phyloP scores from a whole-genome alignment of 176 grass and related monocot genomes.

The Saccharum spontaneum region DNA sequence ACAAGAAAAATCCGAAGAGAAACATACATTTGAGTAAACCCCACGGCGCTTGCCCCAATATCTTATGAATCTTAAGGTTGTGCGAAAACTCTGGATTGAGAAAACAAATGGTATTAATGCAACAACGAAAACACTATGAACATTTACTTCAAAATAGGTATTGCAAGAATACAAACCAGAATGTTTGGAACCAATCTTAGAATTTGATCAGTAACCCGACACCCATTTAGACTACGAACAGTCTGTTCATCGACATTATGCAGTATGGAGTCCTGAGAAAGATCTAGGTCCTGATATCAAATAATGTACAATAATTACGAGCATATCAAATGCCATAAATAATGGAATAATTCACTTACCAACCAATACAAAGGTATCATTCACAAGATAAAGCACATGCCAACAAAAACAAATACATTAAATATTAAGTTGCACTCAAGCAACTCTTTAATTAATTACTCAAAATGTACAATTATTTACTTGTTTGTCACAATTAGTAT shows the following conservation, averaged over 20 bases:
- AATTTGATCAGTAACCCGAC: conserved; percentile 92
- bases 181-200: conserved; percentile 83
- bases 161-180: conserved; percentile 40
- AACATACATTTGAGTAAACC: conserved; percentile 91
- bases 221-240: conserved; percentile 89
- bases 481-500: conserved; percentile 15
- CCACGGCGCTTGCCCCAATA: conserved; percentile 84
- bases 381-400: conserved; percentile 9
- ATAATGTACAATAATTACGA: conserved; percentile 21
- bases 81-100: conserved; percentile 70
- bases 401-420: conserved; percentile 15
- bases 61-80: conserved; percentile 90
- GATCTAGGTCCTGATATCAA: conserved; percentile 71
- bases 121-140: background rate
- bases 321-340: conserved; percentile 1
- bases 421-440: background rate
- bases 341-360: conserved; percentile 19
- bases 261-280: conserved; percentile 89
- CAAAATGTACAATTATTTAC: conserved; percentile 19
- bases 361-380: conserved; percentile 14
- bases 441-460: background rate
- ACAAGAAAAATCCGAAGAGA: background rate
- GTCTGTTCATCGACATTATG: conserved; percentile 91
- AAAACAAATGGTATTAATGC: conserved; percentile 28
- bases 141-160: conserved; percentile 20